Evolutionary conservation across 2,329 filamentous ascomycete species (phyloP), one percentile per base, ranked within the genome.

Genomic region (Fusarium penzigii): DNA sequence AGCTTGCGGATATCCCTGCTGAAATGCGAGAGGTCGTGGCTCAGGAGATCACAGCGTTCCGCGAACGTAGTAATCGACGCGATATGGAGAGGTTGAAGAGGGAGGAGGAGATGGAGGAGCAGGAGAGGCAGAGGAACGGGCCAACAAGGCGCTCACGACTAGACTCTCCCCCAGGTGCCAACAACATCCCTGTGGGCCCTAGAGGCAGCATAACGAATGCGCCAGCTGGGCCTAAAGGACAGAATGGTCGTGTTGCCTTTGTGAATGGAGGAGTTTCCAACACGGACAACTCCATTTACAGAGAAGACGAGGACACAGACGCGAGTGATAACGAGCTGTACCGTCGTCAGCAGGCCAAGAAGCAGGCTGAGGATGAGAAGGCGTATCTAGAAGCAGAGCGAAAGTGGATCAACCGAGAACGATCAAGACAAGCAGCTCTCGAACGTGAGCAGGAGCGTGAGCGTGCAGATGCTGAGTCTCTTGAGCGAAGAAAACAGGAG

Each of bases 21-120:
- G 94, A 97, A 68, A 95, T 96, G 91, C 87, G 94, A 20, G 94
- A 96, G 68, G 92, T 91, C 0, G 94, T 99, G 14, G 90, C 94
- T 0, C 88, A 88, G 51, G 95, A 99, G 70, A 99, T 99, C 65
- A 87, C 91, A 0, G 90, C 92, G 0, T 99, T 99, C 77, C 83
- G 94, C 59, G 94, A 99, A 61, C 83, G 93, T 17, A 97, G 93
- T 62, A 96, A 86, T 53, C 85, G 89, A 55, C 83, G 93, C 39
- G 94, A 99, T 67, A 76, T 95, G 66, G 94, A 99, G 71, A 88
- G 94, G 4, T 75, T 96, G 36, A 86, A 87, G 66, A 81, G 88
- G 42, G 94, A 99, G 71, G 94, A 99, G 69, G 93, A 97, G 68
- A 85, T 96, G 62, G 94, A 97, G 68, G 88, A 90, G 51, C 81